A percentile compares a stretch with the other conserved stretches of the same genome.
These are phyloP conservation scores for Coemansia pectinata DNA, from an alignment of 192 early-diverging fungal genomes.

Conservation along the genomic window DNA sequence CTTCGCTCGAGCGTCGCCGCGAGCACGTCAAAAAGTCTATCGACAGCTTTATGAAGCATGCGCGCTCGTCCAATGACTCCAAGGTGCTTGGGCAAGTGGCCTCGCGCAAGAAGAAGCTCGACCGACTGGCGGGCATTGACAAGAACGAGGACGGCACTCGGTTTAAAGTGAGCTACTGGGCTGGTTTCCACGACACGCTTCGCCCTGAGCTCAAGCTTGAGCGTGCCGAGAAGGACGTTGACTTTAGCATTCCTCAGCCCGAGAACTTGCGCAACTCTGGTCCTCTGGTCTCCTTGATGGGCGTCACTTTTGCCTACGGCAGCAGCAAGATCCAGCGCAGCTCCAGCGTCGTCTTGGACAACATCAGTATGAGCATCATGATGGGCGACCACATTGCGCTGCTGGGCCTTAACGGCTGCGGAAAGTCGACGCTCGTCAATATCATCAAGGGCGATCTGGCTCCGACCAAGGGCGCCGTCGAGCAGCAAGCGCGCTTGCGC, in stretches of 20 bases:
- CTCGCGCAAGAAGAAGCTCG: slow-evolving; percentile 76
- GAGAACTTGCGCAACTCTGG: slow-evolving; percentile 64
- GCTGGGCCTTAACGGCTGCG: slow-evolving; percentile 82
- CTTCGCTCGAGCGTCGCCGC: slow-evolving; percentile 67
- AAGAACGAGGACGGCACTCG: slow-evolving; percentile 68
- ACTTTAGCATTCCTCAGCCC: slow-evolving; percentile 72
- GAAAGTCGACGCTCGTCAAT: slow-evolving; percentile 79
- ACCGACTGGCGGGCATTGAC: slow-evolving; percentile 62
- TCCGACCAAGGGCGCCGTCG: slow-evolving; percentile 66
- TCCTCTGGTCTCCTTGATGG: slow-evolving; percentile 66
- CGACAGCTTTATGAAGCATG: slow-evolving; percentile 71
- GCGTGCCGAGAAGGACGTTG: slow-evolving; percentile 57
- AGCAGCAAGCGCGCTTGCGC: slow-evolving; percentile 62
- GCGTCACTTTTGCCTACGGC: slow-evolving; percentile 52
- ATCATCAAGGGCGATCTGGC: slow-evolving; percentile 64
- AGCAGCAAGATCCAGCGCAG: slow-evolving; percentile 5
- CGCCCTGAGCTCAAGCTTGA: slow-evolving; percentile 63
- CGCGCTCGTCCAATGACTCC: slow-evolving; percentile 75
- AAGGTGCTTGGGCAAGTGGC: slow-evolving; percentile 77
- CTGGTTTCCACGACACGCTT: slow-evolving; percentile 54
- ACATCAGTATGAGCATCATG: slow-evolving; percentile 71
- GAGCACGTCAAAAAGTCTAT: slow-evolving; percentile 79
- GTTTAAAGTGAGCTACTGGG: slow-evolving; percentile 65
- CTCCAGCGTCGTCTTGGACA: slow-evolving; percentile 54
- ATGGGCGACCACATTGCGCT: slow-evolving; percentile 70